phyloP scores from a whole-genome alignment of 495 filamentous ascomycete genomes.

The Chaetomium tenue region DNA sequence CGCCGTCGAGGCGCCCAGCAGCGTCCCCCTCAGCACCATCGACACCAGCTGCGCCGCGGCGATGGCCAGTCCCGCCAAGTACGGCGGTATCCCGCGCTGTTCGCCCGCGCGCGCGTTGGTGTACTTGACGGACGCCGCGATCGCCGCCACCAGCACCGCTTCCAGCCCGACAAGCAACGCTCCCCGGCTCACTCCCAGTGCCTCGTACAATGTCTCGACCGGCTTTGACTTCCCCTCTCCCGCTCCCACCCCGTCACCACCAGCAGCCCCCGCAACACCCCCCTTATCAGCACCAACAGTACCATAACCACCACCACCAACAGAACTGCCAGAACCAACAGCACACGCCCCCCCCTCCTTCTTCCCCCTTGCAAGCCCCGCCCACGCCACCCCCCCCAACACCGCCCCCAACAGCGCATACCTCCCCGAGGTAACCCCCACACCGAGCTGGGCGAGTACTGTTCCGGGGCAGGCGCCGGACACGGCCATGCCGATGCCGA shows the following conservation, averaged over 20 bases:
- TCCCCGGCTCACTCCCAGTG: constrained; percentile 32
- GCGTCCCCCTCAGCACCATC: constrained; percentile 39
- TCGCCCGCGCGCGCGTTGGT: constrained; percentile 29
- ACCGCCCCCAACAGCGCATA: constrained; percentile 45
- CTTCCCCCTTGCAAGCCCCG: constrained; percentile 29
- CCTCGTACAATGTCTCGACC: constrained; percentile 10
- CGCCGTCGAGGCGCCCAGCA: constrained; percentile 53
- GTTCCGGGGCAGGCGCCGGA: constrained; percentile 59
- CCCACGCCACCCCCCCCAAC: constrained; percentile 46
- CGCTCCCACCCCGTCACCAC: not conserved
- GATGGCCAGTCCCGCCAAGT: constrained; percentile 50
- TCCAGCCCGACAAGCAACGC: constrained; percentile 35
- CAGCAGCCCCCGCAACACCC: too few species aligned
- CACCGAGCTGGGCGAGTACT: constrained; percentile 52
- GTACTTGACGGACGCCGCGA: constrained; percentile 33
- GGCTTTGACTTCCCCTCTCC: not conserved
- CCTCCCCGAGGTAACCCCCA: constrained; percentile 46
- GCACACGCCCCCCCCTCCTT: not conserved
- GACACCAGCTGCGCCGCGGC: constrained; percentile 49
- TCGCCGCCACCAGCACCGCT: constrained; percentile 29
- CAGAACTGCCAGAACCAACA: not conserved
- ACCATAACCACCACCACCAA: constrained; percentile 1
- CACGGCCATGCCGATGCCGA: constrained; percentile 56
- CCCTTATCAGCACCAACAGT: constrained; percentile 13
- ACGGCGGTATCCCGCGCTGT: constrained; percentile 38